These are phyloP conservation scores for Suillus variegatus DNA, from an alignment of 768 basidiomycete species.

Conservation along the genomic window DNA sequence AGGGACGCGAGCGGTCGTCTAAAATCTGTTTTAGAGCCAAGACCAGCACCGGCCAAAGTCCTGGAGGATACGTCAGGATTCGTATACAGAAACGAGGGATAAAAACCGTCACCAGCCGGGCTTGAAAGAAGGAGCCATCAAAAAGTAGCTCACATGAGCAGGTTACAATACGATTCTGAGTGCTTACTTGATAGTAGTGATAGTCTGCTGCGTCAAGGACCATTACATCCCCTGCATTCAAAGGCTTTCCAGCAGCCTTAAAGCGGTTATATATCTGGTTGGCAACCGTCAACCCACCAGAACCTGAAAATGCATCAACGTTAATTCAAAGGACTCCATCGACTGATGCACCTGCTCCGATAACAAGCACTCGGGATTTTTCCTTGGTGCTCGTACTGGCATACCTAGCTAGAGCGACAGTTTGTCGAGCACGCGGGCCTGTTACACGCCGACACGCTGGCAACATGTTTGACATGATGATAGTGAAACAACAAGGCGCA, in stretches of 20 bases:
- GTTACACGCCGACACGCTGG: slow-evolving; percentile 12
- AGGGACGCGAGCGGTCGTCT: slow-evolving; percentile 66
- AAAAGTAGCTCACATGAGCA: slow-evolving; percentile 1
- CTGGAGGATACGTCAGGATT: slow-evolving; percentile 35
- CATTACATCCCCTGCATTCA: slow-evolving; percentile 77
- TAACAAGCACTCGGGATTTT: slow-evolving; percentile 81
- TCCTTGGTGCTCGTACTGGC: slow-evolving; percentile 36
- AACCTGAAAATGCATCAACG: slow-evolving; percentile 48
- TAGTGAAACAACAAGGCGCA: not conserved
- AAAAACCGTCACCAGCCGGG: slow-evolving; percentile 79
- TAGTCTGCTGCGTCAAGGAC: slow-evolving; percentile 80
- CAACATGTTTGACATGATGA: slow-evolving; percentile 13
- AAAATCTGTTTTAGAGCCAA: slow-evolving; percentile 69
- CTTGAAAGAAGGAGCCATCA: slow-evolving; percentile 35
- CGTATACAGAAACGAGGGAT: not conserved
- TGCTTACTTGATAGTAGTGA: slow-evolving; percentile 81
- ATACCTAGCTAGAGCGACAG: slow-evolving; percentile 17
- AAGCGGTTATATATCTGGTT: slow-evolving; percentile 88
- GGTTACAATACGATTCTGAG: not conserved
- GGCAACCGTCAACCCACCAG: slow-evolving; percentile 79
- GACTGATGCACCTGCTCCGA: slow-evolving; percentile 73
- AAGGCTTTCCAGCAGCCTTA: slow-evolving; percentile 61
- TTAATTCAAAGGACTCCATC: not conserved
- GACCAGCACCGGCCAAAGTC: slow-evolving; percentile 92
- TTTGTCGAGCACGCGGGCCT: slow-evolving; percentile 9